Evolutionary conservation across 768 basidiomycete genomes (phyloP).

Genomic region (Psilocybe cyanescens): DNA sequence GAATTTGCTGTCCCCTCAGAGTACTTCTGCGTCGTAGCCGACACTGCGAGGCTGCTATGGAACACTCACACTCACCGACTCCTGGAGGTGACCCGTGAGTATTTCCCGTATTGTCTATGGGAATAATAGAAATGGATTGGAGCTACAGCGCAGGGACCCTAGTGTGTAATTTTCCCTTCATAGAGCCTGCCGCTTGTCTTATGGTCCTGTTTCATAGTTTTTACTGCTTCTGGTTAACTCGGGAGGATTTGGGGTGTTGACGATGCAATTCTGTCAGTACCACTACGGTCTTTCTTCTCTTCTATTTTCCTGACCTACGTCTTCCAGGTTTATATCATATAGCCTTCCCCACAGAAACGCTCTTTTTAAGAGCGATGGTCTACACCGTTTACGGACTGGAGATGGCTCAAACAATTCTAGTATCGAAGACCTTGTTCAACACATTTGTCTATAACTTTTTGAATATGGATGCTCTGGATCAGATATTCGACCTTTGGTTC

Average conservation of each 20-base stretch:
- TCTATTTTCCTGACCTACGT: neutral
- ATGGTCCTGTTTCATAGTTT: neutral
- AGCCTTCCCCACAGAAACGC: neutral
- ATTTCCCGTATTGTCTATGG: neutral
- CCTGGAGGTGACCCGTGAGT: neutral
- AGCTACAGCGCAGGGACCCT: neutral
- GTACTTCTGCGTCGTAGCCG: too few species aligned
- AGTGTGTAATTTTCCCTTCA: neutral
- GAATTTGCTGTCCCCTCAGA: too few species aligned
- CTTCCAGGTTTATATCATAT: neutral
- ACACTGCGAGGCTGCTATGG: too few species aligned
- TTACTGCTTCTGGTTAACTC: neutral
- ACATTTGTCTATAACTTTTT: neutral
- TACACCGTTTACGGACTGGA: neutral
- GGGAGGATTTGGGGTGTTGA: neutral
- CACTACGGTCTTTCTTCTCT: too few species aligned
- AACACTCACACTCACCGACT: neutral
- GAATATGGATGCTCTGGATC: neutral
- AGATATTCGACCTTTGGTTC: conserved; percentile 1
- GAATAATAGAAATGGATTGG: neutral
- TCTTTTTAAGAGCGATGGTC: neutral
- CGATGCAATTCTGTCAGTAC: neutral
- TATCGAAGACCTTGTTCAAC: neutral
- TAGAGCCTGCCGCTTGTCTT: too few species aligned
- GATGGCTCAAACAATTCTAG: neutral